Evolutionary conservation across 1,284 basidiomycete genomes (phyloP), one percentile per base, ranked within the genome.

Genomic region (Trametes hirsuta): DNA sequence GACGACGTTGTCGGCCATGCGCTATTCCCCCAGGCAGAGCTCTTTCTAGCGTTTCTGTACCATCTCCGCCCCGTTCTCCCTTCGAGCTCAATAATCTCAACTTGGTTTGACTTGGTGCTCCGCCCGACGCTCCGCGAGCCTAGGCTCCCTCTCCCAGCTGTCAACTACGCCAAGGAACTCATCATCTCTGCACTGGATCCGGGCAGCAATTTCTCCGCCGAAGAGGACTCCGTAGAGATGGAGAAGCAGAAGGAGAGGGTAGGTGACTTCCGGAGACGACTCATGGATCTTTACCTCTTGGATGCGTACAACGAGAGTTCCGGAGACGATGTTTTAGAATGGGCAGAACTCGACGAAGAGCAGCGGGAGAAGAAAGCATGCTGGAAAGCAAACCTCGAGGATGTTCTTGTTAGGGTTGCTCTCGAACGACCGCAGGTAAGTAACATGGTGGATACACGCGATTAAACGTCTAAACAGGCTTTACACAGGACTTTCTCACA

Each of bases 351-450:
- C 55, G 83, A 86, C 65, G 77, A 81, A 63, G 79, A 80, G 21
- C 82, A 90, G 66, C 80, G 85, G 55, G 82, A 84, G 53, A 81
- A 78, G 68, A 80, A 81, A 65, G 77, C 79, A 22, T 76, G 81
- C 39, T 93, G 91, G 91, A 93, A 91, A 73, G 72, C 76, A 35
- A 93, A 91, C 70, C 75, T 93, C 57, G 88, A 92, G 70, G 86
- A 90, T 64, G 81, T 90, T 24, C 76, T 93, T 37, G 77, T 91
- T 36, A 81, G 76, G 55, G 86, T 84, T 70, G 90, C 86, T 45
- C 70, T 84, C 55, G 78, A 83, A 65, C 74, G 79, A 59, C 88
- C 89, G 18, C 73, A 84, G 73, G 91, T 91, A 68, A 66, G 87
- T 74, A 3, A 10, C 9, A 5, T 8, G 6, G 15, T 18, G 49